These are phyloP conservation scores for Aegilops umbellulata DNA, from an alignment of 176 grass and related monocot species.

Conservation along the genomic window DNA sequence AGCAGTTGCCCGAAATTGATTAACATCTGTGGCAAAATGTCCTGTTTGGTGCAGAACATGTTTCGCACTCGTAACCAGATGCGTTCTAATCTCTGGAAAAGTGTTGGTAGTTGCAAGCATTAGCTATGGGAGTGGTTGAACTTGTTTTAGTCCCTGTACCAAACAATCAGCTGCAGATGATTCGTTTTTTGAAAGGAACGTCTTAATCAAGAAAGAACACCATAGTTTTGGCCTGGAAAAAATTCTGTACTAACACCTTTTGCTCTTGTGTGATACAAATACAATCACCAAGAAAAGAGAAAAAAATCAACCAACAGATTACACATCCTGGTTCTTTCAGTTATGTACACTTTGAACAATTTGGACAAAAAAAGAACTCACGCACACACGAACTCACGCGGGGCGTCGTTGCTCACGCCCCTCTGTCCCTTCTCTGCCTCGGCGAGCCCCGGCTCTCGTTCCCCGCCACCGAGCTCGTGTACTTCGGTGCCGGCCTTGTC, in stretches of 20 bases:
- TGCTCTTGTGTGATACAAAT: neutral
- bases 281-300: constrained; percentile 9
- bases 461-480: constrained; percentile 39
- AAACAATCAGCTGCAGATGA: too few relatives aligned
- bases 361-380: neutral
- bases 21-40: neutral
- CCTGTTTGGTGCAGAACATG: neutral
- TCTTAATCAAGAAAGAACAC: neutral
- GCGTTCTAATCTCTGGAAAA: too few relatives aligned
- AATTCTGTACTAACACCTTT: neutral
- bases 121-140: neutral
- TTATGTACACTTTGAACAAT: constrained; percentile 10
- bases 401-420: neutral
- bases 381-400: too few relatives aligned
- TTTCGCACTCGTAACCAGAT: neutral
- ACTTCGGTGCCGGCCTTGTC: neutral
- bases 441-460: constrained; percentile 18
- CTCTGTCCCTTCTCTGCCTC: constrained; percentile 34
- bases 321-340: neutral
- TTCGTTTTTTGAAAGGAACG: neutral
- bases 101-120: too few relatives aligned
- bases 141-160: too few relatives aligned
- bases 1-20: neutral
- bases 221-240: neutral
- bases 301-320: constrained; percentile 24